A percentile compares a stretch with the other conserved stretches of the same genome.
Conservation (phyloP, 164 flowering plant species). For the Cinnamomum chago region DNA sequence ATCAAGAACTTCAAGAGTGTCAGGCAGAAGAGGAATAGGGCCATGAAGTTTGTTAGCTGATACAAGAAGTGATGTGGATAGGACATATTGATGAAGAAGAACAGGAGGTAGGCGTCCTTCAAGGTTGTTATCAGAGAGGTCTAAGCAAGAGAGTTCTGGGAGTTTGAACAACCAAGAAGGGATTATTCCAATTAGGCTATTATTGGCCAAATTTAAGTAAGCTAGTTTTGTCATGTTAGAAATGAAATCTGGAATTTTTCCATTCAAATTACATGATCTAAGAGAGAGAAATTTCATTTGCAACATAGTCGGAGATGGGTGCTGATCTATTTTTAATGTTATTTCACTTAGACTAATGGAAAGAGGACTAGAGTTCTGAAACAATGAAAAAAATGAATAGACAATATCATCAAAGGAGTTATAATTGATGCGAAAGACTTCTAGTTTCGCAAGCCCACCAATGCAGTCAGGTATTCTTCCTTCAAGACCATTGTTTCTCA, state of each 20-base stretch:
- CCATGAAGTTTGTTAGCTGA: conserved; percentile 12
- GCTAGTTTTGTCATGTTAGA: conserved; percentile 5
- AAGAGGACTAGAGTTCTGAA: not conserved
- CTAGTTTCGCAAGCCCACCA: conserved; percentile 5
- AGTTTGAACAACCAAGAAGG: conserved; percentile 11
- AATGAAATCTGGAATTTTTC: conserved; percentile 4
- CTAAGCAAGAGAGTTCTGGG: conserved; percentile 3
- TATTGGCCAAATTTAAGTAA: not conserved
- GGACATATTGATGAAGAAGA: not conserved
- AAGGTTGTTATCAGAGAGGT: conserved; percentile 8
- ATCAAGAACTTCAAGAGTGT: not conserved
- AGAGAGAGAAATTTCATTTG: not conserved
- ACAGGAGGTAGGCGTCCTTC: conserved; percentile 1
- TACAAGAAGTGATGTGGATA: conserved; percentile 1
- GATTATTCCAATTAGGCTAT: conserved; percentile 7
- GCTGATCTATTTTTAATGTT: not conserved
- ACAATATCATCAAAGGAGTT: conserved; percentile 13
- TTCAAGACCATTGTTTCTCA: conserved; percentile 7
- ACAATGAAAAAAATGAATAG: conserved; percentile 1
- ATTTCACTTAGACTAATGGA: not conserved
- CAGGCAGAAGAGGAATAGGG: conserved; percentile 3
- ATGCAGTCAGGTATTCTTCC: conserved; percentile 23
- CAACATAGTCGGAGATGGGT: not conserved
- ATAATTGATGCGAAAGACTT: not conserved
- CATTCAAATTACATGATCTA: not conserved